Evolutionary conservation across 176 grass and related monocot species (phyloP).

Genomic region (Typha latifolia): DNA sequence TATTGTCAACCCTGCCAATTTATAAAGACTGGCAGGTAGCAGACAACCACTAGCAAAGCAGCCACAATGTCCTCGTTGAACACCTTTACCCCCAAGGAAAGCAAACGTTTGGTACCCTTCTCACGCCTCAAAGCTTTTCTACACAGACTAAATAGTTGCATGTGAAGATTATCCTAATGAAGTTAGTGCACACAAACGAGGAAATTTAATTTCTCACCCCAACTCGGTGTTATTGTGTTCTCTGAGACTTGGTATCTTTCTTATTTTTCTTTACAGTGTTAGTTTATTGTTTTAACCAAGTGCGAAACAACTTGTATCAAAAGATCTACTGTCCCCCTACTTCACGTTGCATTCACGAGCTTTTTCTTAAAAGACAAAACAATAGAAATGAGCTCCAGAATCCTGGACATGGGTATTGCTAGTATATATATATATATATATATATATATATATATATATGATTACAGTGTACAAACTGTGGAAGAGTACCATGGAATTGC

Average conservation of each 20-base stretch:
- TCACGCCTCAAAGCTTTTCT: background rate
- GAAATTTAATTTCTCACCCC: too few relatives aligned
- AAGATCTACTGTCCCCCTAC: too few relatives aligned
- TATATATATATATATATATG: background rate
- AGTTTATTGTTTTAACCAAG: too few relatives aligned
- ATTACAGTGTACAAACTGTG: background rate
- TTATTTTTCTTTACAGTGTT: too few relatives aligned
- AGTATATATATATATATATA: background rate
- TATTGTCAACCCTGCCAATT: conserved; percentile 8
- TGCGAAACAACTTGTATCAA: too few relatives aligned
- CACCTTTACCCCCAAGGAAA: conserved; percentile 1
- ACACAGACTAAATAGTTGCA: background rate
- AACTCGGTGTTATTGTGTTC: too few relatives aligned
- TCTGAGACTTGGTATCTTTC: too few relatives aligned
- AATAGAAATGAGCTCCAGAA: too few relatives aligned
- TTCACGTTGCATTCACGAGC: too few relatives aligned
- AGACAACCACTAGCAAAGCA: background rate
- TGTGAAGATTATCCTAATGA: background rate
- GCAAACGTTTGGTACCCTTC: conserved; percentile 10
- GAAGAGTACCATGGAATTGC: too few relatives aligned
- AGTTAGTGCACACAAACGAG: too few relatives aligned
- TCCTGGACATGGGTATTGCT: background rate
- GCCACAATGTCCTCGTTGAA: background rate
- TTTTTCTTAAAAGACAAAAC: too few relatives aligned
- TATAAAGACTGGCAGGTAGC: background rate